A percentile compares a stretch with the other conserved stretches of the same genome.
phyloP scores from a whole-genome alignment of 1,139 yeast genomes.

The Meyerozyma sp. region DNA sequence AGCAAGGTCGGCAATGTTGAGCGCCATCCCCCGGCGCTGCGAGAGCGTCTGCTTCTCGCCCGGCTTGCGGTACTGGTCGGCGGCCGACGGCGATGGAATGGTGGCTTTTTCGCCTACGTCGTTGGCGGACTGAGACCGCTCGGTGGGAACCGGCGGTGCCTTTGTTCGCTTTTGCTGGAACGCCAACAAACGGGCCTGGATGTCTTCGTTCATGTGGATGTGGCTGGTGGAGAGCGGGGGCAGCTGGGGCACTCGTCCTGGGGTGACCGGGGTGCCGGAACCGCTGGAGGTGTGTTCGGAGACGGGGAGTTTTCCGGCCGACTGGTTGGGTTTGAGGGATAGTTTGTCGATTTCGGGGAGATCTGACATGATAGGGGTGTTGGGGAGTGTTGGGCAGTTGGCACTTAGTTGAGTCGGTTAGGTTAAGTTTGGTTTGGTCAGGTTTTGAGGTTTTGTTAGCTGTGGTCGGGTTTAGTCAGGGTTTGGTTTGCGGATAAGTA shows the following conservation, averaged over 20 bases:
- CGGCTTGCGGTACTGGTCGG: constrained; percentile 8
- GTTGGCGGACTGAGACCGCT: constrained; percentile 3
- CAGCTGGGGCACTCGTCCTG: constrained; percentile 2
- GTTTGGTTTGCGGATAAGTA: too few relatives aligned
- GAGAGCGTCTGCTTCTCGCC: constrained; percentile 46
- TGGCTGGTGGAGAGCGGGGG: constrained; percentile 1
- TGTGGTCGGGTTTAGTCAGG: too few relatives aligned
- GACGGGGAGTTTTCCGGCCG: not conserved
- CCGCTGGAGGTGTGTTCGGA: not conserved
- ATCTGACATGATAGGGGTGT: not conserved
- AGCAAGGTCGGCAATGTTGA: constrained; percentile 33
- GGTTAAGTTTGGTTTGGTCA: too few relatives aligned
- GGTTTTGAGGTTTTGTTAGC: too few relatives aligned
- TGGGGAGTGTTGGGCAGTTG: too few relatives aligned
- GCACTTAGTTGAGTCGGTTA: too few relatives aligned
- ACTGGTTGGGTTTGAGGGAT: not conserved
- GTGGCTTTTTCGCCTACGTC: constrained; percentile 7
- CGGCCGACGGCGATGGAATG: constrained; percentile 14
- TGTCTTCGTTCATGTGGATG: constrained; percentile 49
- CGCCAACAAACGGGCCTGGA: constrained; percentile 72
- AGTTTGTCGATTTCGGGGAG: not conserved
- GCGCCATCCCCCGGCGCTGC: constrained; percentile 55
- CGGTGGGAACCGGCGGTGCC: constrained; percentile 14
- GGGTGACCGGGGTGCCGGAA: not conserved
- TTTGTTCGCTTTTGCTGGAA: constrained; percentile 63